phyloP scores from a whole-genome alignment of 164 flowering plant species.

The Berberis thunbergii region DNA sequence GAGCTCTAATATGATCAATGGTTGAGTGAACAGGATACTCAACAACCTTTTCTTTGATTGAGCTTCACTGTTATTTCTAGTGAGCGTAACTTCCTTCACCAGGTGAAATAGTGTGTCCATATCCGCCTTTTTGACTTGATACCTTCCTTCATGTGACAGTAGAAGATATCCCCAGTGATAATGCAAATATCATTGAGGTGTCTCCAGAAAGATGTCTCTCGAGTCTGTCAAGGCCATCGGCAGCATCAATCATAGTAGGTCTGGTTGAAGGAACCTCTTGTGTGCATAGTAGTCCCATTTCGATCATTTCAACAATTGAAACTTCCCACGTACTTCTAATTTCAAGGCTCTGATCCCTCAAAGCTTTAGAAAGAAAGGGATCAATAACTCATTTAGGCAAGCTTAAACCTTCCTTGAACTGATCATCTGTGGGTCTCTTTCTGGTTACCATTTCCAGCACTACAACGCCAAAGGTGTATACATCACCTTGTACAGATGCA shows the following conservation, averaged over 20 bases:
- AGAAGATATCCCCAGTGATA: conserved; percentile 19
- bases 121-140: neutral
- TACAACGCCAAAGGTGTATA: conserved; percentile 25
- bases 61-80: too few species aligned
- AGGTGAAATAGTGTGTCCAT: neutral
- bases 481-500: conserved; percentile 25
- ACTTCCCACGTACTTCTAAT: conserved; percentile 17
- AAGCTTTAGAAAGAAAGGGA: conserved; percentile 10
- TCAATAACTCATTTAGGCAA: conserved; percentile 22
- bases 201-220: conserved; percentile 22
- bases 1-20: too few species aligned
- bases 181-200: conserved; percentile 18
- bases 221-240: conserved; percentile 24
- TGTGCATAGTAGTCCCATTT: conserved; percentile 27
- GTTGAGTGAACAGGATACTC: too few species aligned
- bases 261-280: conserved; percentile 23
- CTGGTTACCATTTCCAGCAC: conserved; percentile 23
- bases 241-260: conserved; percentile 26
- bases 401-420: conserved; percentile 19
- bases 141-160: conserved; percentile 3
- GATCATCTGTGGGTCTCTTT: conserved; percentile 23
- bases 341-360: conserved; percentile 11
- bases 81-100: too few species aligned
- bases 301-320: conserved; percentile 15
- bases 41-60: too few species aligned